A percentile compares a stretch with the other conserved stretches of the same genome.
Conservation (phyloP, 2,329 filamentous ascomycete species). For the Aspergillus clavatus region DNA sequence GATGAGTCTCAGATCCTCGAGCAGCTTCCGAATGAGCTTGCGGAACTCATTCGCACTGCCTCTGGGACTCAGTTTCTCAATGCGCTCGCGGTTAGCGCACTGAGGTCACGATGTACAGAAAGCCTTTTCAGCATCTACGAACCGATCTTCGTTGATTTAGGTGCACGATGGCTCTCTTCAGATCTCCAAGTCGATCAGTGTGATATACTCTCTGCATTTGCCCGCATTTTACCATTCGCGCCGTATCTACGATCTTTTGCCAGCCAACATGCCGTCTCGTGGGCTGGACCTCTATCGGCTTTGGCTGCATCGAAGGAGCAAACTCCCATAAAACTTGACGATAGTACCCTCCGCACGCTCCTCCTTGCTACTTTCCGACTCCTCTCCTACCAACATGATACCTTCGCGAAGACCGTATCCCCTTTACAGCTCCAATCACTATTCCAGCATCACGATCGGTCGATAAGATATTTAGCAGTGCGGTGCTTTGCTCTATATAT, state of each 20-base stretch:
- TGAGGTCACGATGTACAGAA: conserved; percentile 66
- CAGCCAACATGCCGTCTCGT: conserved; percentile 44
- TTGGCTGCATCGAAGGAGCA: conserved; percentile 27
- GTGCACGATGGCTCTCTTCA: conserved; percentile 65
- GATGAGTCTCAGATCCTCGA: conserved; percentile 48
- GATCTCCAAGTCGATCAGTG: conserved; percentile 31
- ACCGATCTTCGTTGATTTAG: conserved; percentile 72
- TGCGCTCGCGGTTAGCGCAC: conserved; percentile 63
- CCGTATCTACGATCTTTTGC: conserved; percentile 73
- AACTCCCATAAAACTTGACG: conserved; percentile 31
- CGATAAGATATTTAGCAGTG: conserved; percentile 74
- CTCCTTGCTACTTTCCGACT: conserved; percentile 73
- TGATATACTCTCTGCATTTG: conserved; percentile 64
- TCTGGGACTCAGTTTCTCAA: conserved; percentile 65
- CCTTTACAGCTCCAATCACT: conserved; percentile 64
- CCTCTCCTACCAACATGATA: conserved; percentile 66
- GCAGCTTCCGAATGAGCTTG: conserved; percentile 65
- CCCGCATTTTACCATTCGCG: conserved; percentile 74
- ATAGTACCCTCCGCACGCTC: conserved; percentile 39
- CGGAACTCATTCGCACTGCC: conserved; percentile 60
- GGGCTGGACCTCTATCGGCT: conserved; percentile 31
- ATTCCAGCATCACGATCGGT: conserved; percentile 54
- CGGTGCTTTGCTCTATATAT: conserved; percentile 75
- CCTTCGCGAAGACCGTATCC: conserved; percentile 61
- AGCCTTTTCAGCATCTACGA: conserved; percentile 70